Evolutionary conservation across 2,329 filamentous ascomycete species (phyloP).

Genomic region (Geosmithia morbida): DNA sequence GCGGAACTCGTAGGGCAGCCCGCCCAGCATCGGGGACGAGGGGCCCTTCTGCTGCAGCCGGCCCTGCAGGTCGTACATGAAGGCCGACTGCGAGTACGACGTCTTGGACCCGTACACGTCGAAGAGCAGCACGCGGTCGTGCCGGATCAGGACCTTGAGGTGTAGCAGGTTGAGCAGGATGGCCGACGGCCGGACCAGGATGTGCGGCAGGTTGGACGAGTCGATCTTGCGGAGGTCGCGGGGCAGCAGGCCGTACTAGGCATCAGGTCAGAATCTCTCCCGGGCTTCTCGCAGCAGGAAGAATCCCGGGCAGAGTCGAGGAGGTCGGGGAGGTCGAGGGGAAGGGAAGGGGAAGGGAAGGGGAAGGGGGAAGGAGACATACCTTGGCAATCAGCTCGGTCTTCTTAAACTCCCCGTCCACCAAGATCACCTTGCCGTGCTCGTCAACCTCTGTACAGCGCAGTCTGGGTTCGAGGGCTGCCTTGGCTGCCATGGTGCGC

Average conservation of each 20-base stretch:
- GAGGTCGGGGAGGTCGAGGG: not conserved
- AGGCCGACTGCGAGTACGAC: constrained; percentile 88
- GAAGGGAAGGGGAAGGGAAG: not conserved
- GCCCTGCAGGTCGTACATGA: constrained; percentile 94
- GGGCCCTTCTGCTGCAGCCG: constrained; percentile 71
- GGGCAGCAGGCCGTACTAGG: constrained; percentile 75
- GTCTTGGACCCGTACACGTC: constrained; percentile 92
- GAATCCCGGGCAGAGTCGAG: no score
- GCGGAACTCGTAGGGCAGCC: constrained; percentile 87
- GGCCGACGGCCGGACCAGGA: constrained; percentile 80
- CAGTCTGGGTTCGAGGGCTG: constrained; percentile 70
- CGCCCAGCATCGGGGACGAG: constrained; percentile 32
- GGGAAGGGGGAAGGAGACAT: constrained; percentile 3
- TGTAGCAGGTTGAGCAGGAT: constrained; percentile 96
- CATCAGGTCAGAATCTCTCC: no score
- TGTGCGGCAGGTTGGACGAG: constrained; percentile 87
- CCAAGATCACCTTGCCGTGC: constrained; percentile 77
- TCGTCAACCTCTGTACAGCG: constrained; percentile 93
- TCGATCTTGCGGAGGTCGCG: constrained; percentile 97
- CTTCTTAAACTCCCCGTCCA: constrained; percentile 96
- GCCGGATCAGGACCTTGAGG: constrained; percentile 87
- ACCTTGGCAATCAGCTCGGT: constrained; percentile 92
- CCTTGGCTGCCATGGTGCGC: constrained; percentile 58
- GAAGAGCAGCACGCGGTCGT: constrained; percentile 87
- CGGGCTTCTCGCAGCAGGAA: no score